phyloP scores from a whole-genome alignment of 2,329 filamentous ascomycete genomes.

The Colletotrichum sp. region DNA sequence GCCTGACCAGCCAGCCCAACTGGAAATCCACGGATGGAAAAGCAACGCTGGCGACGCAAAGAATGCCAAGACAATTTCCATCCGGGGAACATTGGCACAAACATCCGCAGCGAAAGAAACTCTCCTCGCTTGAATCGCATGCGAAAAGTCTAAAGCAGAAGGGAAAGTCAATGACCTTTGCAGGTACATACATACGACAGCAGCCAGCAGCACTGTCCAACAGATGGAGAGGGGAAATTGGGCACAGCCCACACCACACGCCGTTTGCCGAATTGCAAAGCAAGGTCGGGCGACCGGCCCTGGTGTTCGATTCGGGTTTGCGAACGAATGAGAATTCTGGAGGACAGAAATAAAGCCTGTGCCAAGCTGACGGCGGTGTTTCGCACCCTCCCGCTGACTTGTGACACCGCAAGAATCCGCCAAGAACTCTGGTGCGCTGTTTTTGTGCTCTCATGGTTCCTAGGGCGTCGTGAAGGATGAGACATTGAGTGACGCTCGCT shows the following conservation, averaged over 20 bases:
- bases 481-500: background rate
- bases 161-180: background rate
- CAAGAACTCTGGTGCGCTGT: constrained; percentile 2
- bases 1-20: background rate
- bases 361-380: constrained; percentile 14
- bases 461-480: background rate
- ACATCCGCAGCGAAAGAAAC: background rate
- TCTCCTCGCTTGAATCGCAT: background rate
- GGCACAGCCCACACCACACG: background rate
- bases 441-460: background rate
- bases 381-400: constrained; percentile 1
- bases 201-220: background rate
- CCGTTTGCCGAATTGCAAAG: background rate
- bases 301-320: background rate
- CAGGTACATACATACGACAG: background rate
- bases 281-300: background rate
- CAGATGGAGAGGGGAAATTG: background rate
- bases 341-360: constrained; percentile 6
- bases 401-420: constrained; percentile 7
- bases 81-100: background rate
- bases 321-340: constrained; percentile 1
- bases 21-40: background rate
- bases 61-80: background rate
- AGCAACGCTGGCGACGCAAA: background rate
- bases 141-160: background rate